Evolutionary conservation across 108 stramenopile genomes (phyloP).

Genomic region (Conticribra guillardii): DNA sequence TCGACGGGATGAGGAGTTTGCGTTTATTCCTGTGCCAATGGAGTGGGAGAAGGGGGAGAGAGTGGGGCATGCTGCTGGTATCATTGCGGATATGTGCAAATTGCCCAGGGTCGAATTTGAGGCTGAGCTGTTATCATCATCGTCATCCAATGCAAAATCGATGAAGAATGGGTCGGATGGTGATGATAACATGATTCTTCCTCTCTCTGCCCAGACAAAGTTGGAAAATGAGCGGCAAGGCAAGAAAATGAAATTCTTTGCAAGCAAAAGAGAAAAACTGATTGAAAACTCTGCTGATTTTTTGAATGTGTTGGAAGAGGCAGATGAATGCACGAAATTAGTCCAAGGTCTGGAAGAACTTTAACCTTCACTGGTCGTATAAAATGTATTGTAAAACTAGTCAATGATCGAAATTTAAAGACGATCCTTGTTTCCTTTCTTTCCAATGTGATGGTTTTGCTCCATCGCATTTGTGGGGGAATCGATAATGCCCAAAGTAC

Average conservation of each 20-base stretch:
- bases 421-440: too few species aligned
- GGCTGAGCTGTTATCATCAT: slow-evolving; percentile 51
- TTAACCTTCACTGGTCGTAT: too few species aligned
- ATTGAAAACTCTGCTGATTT: slow-evolving; percentile 56
- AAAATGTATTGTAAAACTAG: too few species aligned
- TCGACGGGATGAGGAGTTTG: slow-evolving; percentile 78
- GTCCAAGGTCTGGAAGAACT: slow-evolving; percentile 19
- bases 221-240: slow-evolving; percentile 74
- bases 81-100: slow-evolving; percentile 55
- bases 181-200: neutral
- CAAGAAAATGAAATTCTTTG: slow-evolving; percentile 84
- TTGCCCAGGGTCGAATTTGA: slow-evolving; percentile 69
- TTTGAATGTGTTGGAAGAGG: slow-evolving; percentile 55
- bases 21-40: slow-evolving; percentile 79
- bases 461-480: too few species aligned
- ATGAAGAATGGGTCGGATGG: neutral
- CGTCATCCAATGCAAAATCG: neutral
- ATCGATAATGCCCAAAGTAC: too few species aligned
- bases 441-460: too few species aligned
- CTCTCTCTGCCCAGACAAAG: slow-evolving; percentile 57
- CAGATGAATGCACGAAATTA: slow-evolving; percentile 55
- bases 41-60: slow-evolving; percentile 47
- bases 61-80: slow-evolving; percentile 47
- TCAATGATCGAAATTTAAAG: too few species aligned
- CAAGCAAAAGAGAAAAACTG: slow-evolving; percentile 59